Evolutionary conservation across 495 filamentous ascomycete genomes (phyloP).

Genomic region (Penicillium cataractarum): DNA sequence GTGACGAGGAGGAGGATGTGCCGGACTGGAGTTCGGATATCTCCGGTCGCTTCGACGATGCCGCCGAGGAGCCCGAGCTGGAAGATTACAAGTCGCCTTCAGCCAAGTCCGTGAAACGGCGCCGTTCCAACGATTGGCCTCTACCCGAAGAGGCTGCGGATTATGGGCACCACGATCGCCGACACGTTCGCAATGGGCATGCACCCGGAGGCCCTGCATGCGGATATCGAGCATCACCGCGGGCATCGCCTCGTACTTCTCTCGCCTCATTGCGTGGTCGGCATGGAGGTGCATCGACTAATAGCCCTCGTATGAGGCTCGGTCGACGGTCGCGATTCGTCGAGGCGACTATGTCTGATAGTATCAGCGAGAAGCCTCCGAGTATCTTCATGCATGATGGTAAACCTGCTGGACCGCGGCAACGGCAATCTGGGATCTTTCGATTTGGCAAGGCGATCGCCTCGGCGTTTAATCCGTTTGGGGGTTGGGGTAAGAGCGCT

Average conservation of each 20-base stretch:
- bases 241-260: conserved; percentile 30
- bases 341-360: conserved; percentile 79
- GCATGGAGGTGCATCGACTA: conserved; percentile 21
- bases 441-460: conserved; percentile 62
- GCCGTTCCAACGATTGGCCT: conserved; percentile 55
- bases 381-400: conserved; percentile 58
- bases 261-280: conserved; percentile 25
- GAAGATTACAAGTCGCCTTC: conserved; percentile 30
- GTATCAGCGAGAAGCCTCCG: conserved; percentile 69
- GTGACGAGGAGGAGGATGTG: conserved; percentile 26
- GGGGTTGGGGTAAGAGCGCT: conserved; percentile 44
- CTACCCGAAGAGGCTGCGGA: conserved; percentile 37
- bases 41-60: conserved; percentile 49
- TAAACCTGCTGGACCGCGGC: conserved; percentile 15
- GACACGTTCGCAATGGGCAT: conserved; percentile 15
- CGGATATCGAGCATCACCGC: conserved; percentile 32
- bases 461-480: conserved; percentile 57
- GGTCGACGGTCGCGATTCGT: conserved; percentile 64
- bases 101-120: conserved; percentile 46
- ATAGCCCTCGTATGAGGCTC: conserved; percentile 24
- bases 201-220: not conserved
- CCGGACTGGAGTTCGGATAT: conserved; percentile 36
- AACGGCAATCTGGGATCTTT: conserved; percentile 54
- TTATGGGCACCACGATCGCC: conserved; percentile 23
- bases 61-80: conserved; percentile 35